These are phyloP conservation scores for Beauveria sp. DNA, from an alignment of 2,329 filamentous ascomycete species.

Conservation along the genomic window DNA sequence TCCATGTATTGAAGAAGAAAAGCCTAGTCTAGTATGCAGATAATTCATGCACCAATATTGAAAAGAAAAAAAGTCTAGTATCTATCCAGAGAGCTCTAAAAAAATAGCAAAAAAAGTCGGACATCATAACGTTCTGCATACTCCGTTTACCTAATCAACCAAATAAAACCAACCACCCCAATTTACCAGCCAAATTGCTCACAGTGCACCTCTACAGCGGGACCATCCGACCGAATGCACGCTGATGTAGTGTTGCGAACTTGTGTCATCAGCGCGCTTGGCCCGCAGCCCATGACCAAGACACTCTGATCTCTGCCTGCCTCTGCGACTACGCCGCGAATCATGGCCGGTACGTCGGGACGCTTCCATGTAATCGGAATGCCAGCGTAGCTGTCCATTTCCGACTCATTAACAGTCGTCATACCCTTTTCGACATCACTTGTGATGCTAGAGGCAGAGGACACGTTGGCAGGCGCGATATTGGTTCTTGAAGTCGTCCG, in stretches of 20 bases:
- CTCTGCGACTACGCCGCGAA: slow-evolving; percentile 24
- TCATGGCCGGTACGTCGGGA: slow-evolving; percentile 30
- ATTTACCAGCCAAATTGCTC: slow-evolving; percentile 39
- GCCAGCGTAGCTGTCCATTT: slow-evolving; percentile 10
- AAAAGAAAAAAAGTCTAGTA: too few species aligned
- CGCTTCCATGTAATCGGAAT: slow-evolving; percentile 24
- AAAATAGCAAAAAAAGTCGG: not conserved
- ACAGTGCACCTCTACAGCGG: slow-evolving; percentile 39
- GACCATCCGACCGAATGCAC: slow-evolving; percentile 32
- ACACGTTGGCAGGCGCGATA: not conserved
- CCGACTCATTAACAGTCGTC: not conserved
- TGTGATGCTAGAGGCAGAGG: not conserved
- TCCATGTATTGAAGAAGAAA: too few species aligned
- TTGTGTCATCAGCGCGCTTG: slow-evolving; percentile 31
- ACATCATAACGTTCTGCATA: not conserved
- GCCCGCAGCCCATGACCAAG: slow-evolving; percentile 40
- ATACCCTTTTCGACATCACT: not conserved
- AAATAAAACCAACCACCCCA: not conserved
- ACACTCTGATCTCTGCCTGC: slow-evolving; percentile 25
- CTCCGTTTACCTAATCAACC: not conserved
- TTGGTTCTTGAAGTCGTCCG: not conserved
- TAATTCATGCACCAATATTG: too few species aligned
- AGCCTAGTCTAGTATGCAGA: too few species aligned
- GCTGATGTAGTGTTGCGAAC: slow-evolving; percentile 34
- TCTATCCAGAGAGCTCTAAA: not conserved